phyloP scores from a whole-genome alignment of 768 basidiomycete species.

The Kwoniella botswanensis region DNA sequence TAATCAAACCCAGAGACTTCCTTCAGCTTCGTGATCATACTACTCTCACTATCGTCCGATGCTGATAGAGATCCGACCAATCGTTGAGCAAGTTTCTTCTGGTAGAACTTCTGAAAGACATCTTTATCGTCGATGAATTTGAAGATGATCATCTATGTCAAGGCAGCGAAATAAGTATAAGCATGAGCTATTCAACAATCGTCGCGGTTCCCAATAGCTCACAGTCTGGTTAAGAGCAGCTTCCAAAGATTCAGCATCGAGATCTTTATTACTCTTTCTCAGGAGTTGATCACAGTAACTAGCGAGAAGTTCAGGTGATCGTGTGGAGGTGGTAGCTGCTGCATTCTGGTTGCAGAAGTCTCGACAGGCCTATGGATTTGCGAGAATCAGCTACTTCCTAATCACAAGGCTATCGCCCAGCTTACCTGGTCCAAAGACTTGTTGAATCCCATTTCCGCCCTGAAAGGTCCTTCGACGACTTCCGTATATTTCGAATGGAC shows the following conservation, averaged over 20 bases:
- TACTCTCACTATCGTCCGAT: conserved; percentile 93
- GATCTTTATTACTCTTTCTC: conserved; percentile 92
- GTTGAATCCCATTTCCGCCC: conserved; percentile 90
- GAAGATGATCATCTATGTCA: conserved; percentile 86
- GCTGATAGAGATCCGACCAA: conserved; percentile 88
- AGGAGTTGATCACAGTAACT: conserved; percentile 88
- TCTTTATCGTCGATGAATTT: conserved; percentile 99
- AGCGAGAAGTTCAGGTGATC: conserved; percentile 89
- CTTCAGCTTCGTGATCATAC: conserved; percentile 97
- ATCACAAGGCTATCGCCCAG: neutral
- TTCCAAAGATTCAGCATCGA: conserved; percentile 89
- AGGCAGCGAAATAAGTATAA: neutral
- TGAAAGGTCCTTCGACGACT: conserved; percentile 84
- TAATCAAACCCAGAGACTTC: conserved; percentile 97
- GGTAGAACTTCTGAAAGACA: conserved; percentile 97
- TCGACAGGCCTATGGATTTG: conserved; percentile 73
- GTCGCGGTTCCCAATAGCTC: conserved; percentile 43
- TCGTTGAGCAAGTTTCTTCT: conserved; percentile 88
- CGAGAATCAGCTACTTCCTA: neutral
- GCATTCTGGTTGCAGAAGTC: conserved; percentile 94
- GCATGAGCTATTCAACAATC: neutral
- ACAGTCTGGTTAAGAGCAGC: conserved; percentile 88
- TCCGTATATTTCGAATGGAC: conserved; percentile 91
- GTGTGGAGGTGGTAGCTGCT: conserved; percentile 72
- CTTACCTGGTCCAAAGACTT: conserved; percentile 75